Base-by-base conservation (phyloP, 106 monocot genomes). In the Ottelia alismoides region DNA sequence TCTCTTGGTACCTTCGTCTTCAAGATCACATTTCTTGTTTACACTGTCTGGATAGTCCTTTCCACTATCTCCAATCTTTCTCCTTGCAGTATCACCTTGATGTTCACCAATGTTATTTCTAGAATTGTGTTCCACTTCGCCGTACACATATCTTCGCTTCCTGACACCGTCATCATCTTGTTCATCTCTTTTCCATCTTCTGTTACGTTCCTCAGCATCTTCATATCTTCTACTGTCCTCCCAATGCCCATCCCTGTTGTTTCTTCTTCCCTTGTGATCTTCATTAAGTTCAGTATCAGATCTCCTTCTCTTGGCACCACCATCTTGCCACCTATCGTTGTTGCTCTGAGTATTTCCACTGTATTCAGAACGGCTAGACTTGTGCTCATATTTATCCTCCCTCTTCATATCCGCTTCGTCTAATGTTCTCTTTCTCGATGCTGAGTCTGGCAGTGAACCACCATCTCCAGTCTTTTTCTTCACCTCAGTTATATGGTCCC, bases 21-120 rank as follows among this genome's bases (percentile, higher is more conserved):
- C 27, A 19, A 29, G 22, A 1, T 51, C 21, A 24, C 21, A 14
- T 0, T 22, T 51, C 0, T 44, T 10, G 22, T 11, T 51, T 51
- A 10, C 26, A 25, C 51, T 51, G 26, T 51, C 25, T 24, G 9
- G 51, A 22, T 51, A 16, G 17, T 51, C 18, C 26, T n/a, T n/a
- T n/a, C n/a, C n/a, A n/a, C n/a, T n/a, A 28, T 66, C 66, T 11
- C 72, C 67, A 40, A 53, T 32, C 44, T 49, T 62, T 35, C 65
- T 58, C 63, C 67, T n/a, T n/a, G n/a, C n/a, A n/a, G n/a, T n/a
- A n/a, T n/a, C n/a, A n/a, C n/a, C n/a, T n/a, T n/a, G n/a, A n/a
- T n/a, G n/a, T n/a, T n/a, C n/a, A n/a, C n/a, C n/a, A n/a, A n/a
- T n/a, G n/a, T n/a, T n/a, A n/a, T n/a, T n/a, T n/a, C n/a, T n/a